Conservation (phyloP, 441 rosid species). For the Pelargonium myrrhifolium region DNA sequence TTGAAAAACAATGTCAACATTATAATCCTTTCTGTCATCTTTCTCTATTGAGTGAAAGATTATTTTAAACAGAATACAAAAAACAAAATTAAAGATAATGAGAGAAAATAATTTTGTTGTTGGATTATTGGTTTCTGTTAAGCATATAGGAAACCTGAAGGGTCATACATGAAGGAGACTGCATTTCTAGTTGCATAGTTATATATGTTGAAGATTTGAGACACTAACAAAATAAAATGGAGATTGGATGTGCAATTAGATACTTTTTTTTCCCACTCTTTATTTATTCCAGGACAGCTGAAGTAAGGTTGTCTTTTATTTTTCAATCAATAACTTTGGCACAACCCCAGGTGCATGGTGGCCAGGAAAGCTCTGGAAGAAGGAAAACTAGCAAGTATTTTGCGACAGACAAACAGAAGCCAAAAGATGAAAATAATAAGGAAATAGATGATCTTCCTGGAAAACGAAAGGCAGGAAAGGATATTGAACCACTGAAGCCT, state of each 20-base stretch:
- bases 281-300: background rate
- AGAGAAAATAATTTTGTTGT: background rate
- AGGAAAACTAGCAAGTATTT: slow-evolving; percentile 95
- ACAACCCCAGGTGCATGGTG: slow-evolving; percentile 34
- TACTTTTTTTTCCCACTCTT: background rate
- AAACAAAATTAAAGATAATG: background rate
- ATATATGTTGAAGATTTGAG: background rate
- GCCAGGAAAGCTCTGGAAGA: slow-evolving; percentile 47
- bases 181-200: background rate
- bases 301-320: background rate
- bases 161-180: background rate
- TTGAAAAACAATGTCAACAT: background rate
- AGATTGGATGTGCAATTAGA: background rate
- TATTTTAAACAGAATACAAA: background rate
- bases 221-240: background rate
- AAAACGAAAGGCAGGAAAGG: slow-evolving; percentile 57
- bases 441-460: slow-evolving; percentile 41
- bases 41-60: background rate
- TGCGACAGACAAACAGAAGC: slow-evolving; percentile 53
- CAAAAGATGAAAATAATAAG: slow-evolving; percentile 36
- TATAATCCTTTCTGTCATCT: background rate
- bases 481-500: slow-evolving; percentile 33
- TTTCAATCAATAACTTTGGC: background rate
- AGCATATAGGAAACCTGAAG: background rate
- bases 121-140: background rate